These are phyloP conservation scores for Isabelozyma pseudorhagii DNA, from an alignment of 805 yeast genomes.

Conservation along the genomic window DNA sequence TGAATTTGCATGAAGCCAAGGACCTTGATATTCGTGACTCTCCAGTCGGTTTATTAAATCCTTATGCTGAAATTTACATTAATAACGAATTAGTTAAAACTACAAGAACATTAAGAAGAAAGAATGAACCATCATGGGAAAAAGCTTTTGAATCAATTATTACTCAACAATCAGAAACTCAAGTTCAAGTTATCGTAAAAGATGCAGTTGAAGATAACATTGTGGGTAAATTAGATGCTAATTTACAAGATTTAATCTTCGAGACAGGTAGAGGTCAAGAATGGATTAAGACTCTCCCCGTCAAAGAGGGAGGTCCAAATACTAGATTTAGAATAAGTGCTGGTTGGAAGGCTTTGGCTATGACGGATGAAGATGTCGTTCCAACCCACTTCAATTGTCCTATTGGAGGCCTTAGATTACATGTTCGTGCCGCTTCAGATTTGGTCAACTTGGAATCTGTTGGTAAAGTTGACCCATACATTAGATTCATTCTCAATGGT, in stretches of 20 bases:
- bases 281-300: conserved; percentile 47
- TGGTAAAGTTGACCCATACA: conserved; percentile 76
- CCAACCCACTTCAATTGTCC: conserved; percentile 51
- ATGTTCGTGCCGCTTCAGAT: conserved; percentile 51
- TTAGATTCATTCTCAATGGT: conserved; percentile 56
- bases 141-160: conserved; percentile 60
- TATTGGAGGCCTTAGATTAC: conserved; percentile 64
- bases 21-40: conserved; percentile 54
- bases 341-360: conserved; percentile 67
- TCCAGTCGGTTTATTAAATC: conserved; percentile 51
- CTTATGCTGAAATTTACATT: conserved; percentile 65
- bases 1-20: conserved; percentile 58
- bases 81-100: conserved; percentile 53
- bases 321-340: conserved; percentile 51
- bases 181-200: conserved; percentile 53
- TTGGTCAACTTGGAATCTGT: conserved; percentile 58
- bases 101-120: conserved; percentile 60
- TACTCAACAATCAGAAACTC: conserved; percentile 56
- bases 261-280: conserved; percentile 49
- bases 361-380: conserved; percentile 46
- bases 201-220: conserved; percentile 55
- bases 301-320: conserved; percentile 33
- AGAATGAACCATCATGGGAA: conserved; percentile 74
- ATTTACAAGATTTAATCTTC: conserved; percentile 53
- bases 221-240: conserved; percentile 52